A percentile compares a stretch with the other conserved stretches of the same genome.
Conservation (phyloP, 805 yeast species). For the Ogataea angusta region DNA sequence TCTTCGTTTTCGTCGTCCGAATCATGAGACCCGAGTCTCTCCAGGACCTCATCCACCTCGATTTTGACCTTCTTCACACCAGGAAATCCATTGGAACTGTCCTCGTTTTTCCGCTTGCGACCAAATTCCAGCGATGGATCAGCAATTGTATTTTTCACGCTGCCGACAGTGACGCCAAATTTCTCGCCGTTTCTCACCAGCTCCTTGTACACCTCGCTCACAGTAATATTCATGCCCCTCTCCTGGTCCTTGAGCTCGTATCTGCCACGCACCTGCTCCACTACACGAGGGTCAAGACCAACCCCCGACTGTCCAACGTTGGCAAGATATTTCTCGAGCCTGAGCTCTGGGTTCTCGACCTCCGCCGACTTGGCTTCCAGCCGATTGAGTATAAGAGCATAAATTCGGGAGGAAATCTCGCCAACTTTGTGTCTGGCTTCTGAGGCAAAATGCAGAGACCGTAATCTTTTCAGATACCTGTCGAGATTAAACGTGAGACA, state of each 20-base stretch:
- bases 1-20: slow-evolving; percentile 29
- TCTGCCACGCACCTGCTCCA: slow-evolving; percentile 25
- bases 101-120: slow-evolving; percentile 13
- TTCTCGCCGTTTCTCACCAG: slow-evolving; percentile 30
- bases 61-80: slow-evolving; percentile 27
- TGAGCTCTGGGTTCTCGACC: slow-evolving; percentile 15
- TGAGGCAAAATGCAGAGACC: slow-evolving; percentile 61
- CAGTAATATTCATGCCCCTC: slow-evolving; percentile 36
- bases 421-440: slow-evolving; percentile 72
- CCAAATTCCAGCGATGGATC: slow-evolving; percentile 32
- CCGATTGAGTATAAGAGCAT: slow-evolving; percentile 50
- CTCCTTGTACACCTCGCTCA: slow-evolving; percentile 39
- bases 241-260: slow-evolving; percentile 36
- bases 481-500: slow-evolving; percentile 61
- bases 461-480: slow-evolving; percentile 62
- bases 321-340: slow-evolving; percentile 29
- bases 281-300: slow-evolving; percentile 32
- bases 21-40: slow-evolving; percentile 23
- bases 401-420: slow-evolving; percentile 59
- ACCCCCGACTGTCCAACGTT: slow-evolving; percentile 31
- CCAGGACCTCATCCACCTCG: slow-evolving; percentile 31
- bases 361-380: slow-evolving; percentile 57
- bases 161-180: slow-evolving; percentile 34
- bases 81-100: slow-evolving; percentile 3
- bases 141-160: slow-evolving; percentile 35